Conservation (phyloP, 257 asterid genomes). For the Nicotiana attenuata region DNA sequence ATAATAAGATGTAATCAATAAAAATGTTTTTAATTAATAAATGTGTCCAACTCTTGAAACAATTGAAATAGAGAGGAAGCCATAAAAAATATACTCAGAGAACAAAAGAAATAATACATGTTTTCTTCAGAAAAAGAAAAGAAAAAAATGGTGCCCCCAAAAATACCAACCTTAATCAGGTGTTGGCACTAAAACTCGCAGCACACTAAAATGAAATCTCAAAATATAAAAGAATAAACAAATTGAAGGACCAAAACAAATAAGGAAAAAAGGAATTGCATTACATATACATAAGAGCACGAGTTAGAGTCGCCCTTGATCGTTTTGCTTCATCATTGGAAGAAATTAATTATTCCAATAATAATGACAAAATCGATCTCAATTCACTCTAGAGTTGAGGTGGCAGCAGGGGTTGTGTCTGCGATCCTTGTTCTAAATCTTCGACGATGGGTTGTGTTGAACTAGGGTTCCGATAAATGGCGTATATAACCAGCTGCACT, state of each 20-base stretch:
- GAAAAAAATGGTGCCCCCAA: neutral
- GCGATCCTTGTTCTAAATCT: slow-evolving; percentile 26
- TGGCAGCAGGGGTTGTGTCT: slow-evolving; percentile 33
- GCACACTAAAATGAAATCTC: neutral
- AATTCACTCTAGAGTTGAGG: neutral
- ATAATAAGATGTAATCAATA: no score
- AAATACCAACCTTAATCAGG: neutral
- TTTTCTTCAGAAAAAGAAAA: neutral
- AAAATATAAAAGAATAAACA: neutral
- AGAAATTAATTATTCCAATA: no score
- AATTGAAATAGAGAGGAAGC: no score
- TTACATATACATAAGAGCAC: neutral
- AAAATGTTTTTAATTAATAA: no score
- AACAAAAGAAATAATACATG: neutral
- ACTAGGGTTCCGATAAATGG: slow-evolving; percentile 35
- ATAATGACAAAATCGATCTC: no score
- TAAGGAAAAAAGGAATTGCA: neutral
- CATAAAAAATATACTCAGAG: neutral
- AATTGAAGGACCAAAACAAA: neutral
- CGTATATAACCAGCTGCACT: slow-evolving; percentile 47
- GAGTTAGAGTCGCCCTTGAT: no score
- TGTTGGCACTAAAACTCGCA: neutral
- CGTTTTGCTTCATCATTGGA: no score
- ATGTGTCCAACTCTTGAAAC: no score
- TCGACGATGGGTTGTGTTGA: slow-evolving; percentile 11